Evolutionary conservation across 1,139 yeast genomes (phyloP), one percentile per base, ranked within the genome.

Genomic region (Protomyces macrosporus): DNA sequence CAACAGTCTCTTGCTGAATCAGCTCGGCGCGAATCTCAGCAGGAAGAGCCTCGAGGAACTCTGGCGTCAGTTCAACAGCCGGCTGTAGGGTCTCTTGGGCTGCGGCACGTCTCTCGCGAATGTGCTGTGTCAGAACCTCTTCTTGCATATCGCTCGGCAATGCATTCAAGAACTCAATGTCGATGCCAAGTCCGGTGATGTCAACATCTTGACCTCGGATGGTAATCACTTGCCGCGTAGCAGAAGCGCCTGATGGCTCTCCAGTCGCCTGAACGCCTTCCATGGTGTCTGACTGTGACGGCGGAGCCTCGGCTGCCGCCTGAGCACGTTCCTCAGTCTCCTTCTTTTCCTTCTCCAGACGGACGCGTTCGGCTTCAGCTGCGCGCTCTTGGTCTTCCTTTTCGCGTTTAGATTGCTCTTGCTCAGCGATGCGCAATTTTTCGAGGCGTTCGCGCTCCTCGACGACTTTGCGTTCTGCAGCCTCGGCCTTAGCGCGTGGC

Each of bases 131-230:
- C 71, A 90, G 84, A 0, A 90, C 98, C 71, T 91, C 97, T 69
- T 90, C 96, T 61, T 97, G 79, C 88, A 91, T 88, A 63, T 89
- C 95, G 57, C 88, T 96, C 0, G 98, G 98, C 45, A 91, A 79
- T 0, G 97, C 97, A 69, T 87, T 88, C 68, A 91, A 80, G 72
- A 90, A 91, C 70, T 88, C 95, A 0, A 96, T 96, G 74, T 91
- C 97, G 66, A 91, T 90, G 65, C 90, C 97, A 3, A 96, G 86
- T 0, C 91, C 95, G 63, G 95, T 83, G 53, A 91, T 88, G 72
- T 91, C 95, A 40, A 91, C 91, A 65, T 85, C 86, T 42, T 86
- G 77, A 45, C 88, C 95, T 32, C 91, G 93, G 69, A 91, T 87
- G 16, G 79, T 79, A 6, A 91, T 91, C 77, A 81, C 81, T 0